Conservation (phyloP, 257 asterid species). For the Solanum appendiculatum region DNA sequence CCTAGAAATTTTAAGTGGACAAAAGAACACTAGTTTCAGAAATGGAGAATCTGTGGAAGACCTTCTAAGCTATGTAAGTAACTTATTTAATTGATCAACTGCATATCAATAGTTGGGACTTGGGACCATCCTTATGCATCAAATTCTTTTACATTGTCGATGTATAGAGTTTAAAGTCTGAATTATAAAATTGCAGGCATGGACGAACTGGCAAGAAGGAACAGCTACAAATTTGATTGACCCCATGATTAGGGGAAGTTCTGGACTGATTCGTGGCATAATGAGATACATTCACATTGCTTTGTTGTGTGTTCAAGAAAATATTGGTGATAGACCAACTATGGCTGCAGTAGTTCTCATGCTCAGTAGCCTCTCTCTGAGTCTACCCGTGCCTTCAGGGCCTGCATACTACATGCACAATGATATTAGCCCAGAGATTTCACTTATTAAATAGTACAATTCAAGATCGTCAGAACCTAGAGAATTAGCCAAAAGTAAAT, state of each 20-base stretch:
- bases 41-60: neutral
- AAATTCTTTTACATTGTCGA: neutral
- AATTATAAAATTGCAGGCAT: neutral
- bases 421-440: neutral
- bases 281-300: conserved; percentile 17
- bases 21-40: neutral
- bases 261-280: conserved; percentile 1
- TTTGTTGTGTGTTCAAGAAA: conserved; percentile 19
- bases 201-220: conserved; percentile 15
- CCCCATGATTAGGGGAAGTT: neutral
- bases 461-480: neutral
- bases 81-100: neutral
- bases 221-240: conserved; percentile 5
- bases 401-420: neutral
- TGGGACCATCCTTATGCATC: neutral
- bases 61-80: conserved; percentile 4
- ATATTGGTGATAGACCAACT: neutral
- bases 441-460: neutral
- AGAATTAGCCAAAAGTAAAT: neutral
- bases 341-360: neutral
- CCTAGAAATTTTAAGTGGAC: neutral
- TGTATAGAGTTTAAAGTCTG: neutral
- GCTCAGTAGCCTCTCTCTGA: neutral
- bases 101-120: neutral
- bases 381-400: neutral